These are phyloP conservation scores for Suhomyces panamericanus DNA, from an alignment of 1,139 yeast species.

Conservation along the genomic window DNA sequence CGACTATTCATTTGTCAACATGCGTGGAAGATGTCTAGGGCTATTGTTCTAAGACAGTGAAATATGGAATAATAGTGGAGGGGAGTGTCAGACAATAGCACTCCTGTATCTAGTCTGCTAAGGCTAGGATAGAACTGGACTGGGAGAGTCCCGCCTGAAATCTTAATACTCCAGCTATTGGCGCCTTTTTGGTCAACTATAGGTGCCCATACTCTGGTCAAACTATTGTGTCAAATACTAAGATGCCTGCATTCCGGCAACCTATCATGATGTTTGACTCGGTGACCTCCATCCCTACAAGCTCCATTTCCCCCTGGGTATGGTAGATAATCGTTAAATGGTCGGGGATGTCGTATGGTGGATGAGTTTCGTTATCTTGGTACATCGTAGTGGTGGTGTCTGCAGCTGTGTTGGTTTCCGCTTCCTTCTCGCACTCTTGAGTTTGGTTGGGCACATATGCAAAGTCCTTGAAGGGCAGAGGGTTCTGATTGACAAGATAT, in stretches of 20 bases:
- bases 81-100: too few species aligned
- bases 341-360: slow-evolving; percentile 2
- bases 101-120: slow-evolving; percentile 17
- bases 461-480: slow-evolving; percentile 41
- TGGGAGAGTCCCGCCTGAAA: too few species aligned
- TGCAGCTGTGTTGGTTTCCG: slow-evolving; percentile 15
- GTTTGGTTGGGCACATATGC: slow-evolving; percentile 30
- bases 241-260: slow-evolving; percentile 44
- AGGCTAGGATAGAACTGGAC: too few species aligned
- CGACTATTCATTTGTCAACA: too few species aligned
- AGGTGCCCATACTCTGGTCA: too few species aligned
- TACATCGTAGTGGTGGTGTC: too few species aligned
- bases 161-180: too few species aligned
- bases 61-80: too few species aligned
- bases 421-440: slow-evolving; percentile 11
- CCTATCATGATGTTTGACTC: slow-evolving; percentile 40
- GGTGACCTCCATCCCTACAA: slow-evolving; percentile 44
- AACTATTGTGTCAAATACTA: slow-evolving; percentile 45
- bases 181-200: too few species aligned
- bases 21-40: too few species aligned
- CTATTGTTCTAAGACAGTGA: too few species aligned
- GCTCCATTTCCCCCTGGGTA: slow-evolving; percentile 43
- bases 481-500: slow-evolving; percentile 39
- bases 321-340: slow-evolving; percentile 27
- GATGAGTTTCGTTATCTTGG: too few species aligned